Evolutionary conservation across 2,329 filamentous ascomycete species (phyloP).

Genomic region (Cordyceps pruinosa): DNA sequence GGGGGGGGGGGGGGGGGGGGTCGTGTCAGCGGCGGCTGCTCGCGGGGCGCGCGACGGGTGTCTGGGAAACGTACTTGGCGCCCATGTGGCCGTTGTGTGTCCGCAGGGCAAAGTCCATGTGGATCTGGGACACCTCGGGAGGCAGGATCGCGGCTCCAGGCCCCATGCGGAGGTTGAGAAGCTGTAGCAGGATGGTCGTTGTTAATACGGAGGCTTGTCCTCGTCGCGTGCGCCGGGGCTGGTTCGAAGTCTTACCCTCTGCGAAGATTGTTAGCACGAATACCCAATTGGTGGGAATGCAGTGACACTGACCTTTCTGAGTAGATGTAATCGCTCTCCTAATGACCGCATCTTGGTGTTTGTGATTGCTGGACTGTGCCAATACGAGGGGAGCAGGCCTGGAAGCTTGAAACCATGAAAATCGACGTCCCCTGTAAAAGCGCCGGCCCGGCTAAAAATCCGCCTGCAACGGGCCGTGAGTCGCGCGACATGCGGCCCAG

Average conservation of each 20-base stretch:
- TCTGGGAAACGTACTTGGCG: slow-evolving; percentile 49
- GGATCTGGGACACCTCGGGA: slow-evolving; percentile 65
- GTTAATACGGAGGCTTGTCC: slow-evolving; percentile 17
- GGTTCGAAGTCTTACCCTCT: slow-evolving; percentile 12
- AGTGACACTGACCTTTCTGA: slow-evolving; percentile 52
- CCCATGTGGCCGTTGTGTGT: slow-evolving; percentile 64
- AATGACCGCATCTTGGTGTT: slow-evolving; percentile 36
- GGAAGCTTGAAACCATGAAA: background rate
- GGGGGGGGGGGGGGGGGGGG: background rate
- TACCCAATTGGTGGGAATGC: slow-evolving; percentile 28
- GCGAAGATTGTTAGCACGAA: background rate
- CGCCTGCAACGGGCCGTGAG: slow-evolving; percentile 1
- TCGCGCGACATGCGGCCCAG: background rate
- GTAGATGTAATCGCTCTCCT: slow-evolving; percentile 64
- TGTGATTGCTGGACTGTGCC: background rate
- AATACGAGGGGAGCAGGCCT: background rate
- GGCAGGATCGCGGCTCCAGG: slow-evolving; percentile 79
- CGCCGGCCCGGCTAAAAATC: slow-evolving; percentile 22
- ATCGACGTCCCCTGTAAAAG: slow-evolving; percentile 18
- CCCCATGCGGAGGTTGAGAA: slow-evolving; percentile 70
- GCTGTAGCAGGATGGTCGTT: slow-evolving; percentile 41
- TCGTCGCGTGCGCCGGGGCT: slow-evolving; percentile 16
- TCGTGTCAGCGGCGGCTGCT: no score
- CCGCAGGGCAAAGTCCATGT: slow-evolving; percentile 61
- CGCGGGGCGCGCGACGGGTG: slow-evolving; percentile 10